Conservation (phyloP, 2,329 filamentous ascomycete genomes). For the Venturiaceae sp. region DNA sequence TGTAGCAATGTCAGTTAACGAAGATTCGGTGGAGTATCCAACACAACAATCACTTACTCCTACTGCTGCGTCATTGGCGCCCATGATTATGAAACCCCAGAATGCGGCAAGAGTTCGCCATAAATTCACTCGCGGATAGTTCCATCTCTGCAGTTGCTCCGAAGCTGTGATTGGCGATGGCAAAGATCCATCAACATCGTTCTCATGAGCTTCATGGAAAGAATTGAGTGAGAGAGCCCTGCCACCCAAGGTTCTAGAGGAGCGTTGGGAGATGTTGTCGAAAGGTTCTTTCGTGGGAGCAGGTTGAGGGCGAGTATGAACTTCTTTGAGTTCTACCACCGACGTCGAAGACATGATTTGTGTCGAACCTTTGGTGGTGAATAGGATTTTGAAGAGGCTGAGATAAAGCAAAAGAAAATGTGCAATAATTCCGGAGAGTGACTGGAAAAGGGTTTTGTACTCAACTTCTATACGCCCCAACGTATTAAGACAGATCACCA, state of each 20-base stretch:
- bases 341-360: not conserved
- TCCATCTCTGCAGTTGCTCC: conserved; percentile 49
- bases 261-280: not conserved
- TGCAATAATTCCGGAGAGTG: no score
- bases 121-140: conserved; percentile 48
- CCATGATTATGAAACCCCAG: conserved; percentile 55
- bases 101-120: conserved; percentile 50
- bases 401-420: no score
- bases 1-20: conserved; percentile 8
- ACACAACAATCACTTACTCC: conserved; percentile 34
- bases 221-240: not conserved
- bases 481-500: no score
- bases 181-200: conserved; percentile 14
- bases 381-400: not conserved
- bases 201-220: not conserved
- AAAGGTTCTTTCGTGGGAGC: not conserved
- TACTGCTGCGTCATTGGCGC: conserved; percentile 58
- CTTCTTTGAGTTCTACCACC: not conserved
- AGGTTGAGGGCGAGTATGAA: not conserved
- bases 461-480: not conserved
- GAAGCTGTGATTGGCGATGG: conserved; percentile 36
- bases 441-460: not conserved
- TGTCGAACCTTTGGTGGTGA: not conserved
- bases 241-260: not conserved
- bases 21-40: no score